These are phyloP conservation scores for Acanthamoeba castellanii DNA, from an alignment of 208 protist genomes.

Conservation along the genomic window DNA sequence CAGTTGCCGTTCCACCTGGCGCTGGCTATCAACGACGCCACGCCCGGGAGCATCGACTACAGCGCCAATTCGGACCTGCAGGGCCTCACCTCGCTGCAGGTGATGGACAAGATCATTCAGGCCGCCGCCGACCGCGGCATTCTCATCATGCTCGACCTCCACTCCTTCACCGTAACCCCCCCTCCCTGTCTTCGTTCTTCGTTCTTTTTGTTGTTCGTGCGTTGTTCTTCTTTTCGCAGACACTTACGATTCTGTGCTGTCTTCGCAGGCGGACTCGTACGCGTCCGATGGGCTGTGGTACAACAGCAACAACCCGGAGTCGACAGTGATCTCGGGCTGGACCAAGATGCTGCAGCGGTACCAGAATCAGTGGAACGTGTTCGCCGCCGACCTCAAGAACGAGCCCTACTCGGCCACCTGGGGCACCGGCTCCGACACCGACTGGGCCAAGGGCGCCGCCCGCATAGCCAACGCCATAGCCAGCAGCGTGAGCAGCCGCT, in stretches of 20 bases:
- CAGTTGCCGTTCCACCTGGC: constrained; percentile 76
- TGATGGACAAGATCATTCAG: constrained; percentile 17
- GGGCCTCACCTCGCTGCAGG: constrained; percentile 10
- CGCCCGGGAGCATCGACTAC: constrained; percentile 73
- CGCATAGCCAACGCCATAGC: not conserved
- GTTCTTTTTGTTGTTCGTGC: too few species aligned
- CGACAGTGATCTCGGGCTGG: constrained; percentile 5
- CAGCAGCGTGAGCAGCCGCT: not conserved
- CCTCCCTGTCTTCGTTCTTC: too few species aligned
- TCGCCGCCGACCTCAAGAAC: constrained; percentile 69
- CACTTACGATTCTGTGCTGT: too few species aligned
- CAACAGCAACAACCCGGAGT: not conserved
- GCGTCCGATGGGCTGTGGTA: constrained; percentile 43
- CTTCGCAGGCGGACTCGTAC: not conserved
- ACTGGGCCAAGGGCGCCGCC: constrained; percentile 39
- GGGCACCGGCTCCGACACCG: constrained; percentile 39
- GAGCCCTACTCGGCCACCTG: constrained; percentile 56
- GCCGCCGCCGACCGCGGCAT: constrained; percentile 27
- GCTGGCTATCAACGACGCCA: constrained; percentile 76
- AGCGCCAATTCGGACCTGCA: constrained; percentile 71
- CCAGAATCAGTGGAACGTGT: constrained; percentile 58
- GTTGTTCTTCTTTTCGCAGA: too few species aligned
- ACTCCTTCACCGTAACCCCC: not conserved
- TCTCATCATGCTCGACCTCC: constrained; percentile 51
- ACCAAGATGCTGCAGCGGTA: not conserved